Base-by-base conservation (phyloP, 2,329 filamentous ascomycete species). In the Microdochium trichocladiopsis region DNA sequence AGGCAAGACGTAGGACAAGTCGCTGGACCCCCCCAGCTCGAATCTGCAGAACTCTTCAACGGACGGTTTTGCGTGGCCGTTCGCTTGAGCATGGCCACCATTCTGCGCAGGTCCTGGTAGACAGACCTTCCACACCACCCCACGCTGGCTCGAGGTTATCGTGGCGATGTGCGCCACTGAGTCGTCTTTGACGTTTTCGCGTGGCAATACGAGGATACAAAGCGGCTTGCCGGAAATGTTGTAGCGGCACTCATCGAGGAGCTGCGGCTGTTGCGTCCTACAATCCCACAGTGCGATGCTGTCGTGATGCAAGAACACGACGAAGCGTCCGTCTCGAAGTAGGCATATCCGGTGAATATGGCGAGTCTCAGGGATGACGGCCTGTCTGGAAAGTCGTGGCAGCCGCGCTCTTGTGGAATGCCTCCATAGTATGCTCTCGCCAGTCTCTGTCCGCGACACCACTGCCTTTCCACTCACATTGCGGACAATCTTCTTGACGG, bases 401-500 rank as follows among this genome's bases (percentile, higher is more conserved):
- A 76, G 75, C 48, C 63, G 69, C 50, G 73, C 71, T 41, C 72
- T 72, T 24, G 75, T 68, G 51, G 75, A 71, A 65, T 95, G 88
- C 55, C 80, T 83, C 92, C 92, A 96, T 2, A 96, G 80, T 57
- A 93, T 84, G 53, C 85, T 86, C 66, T 95, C 89, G 54, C 90
- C 88, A 45, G 84, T 77, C 54, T 83, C 78, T 0, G 92, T 95
- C 50, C 90, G 80, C 6, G 92, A 95, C 28, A 95, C 83, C 45
- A 96, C 75, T 4, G 90, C 87, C 57, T 83, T 79, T 9, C 91
- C 92, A 61, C 85, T 88, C 45, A 87, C 88, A 61, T 92, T 95
- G 55, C 91, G 86, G 47, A 95, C 86, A 54, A 96, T 88, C 64
- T 95, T 95, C 62, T 87, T 86, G 56, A 96, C 83, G 0, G 89